These are phyloP conservation scores for Acer negundo DNA, from an alignment of 345 rosid genomes.

Conservation along the genomic window DNA sequence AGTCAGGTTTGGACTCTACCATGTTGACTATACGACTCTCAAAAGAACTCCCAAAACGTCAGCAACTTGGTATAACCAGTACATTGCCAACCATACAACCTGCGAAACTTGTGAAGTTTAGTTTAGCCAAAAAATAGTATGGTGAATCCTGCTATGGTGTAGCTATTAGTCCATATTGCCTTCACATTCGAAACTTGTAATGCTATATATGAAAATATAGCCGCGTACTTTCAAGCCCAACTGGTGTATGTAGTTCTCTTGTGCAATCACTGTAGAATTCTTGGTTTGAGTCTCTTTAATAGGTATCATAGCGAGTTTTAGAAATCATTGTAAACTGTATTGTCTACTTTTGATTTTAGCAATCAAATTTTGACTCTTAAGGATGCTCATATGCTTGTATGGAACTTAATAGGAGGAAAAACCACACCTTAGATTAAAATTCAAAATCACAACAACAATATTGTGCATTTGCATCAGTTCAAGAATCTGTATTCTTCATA, in stretches of 20 bases:
- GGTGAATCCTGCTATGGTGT: neutral
- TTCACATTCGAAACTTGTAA: neutral
- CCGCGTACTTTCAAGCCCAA: neutral
- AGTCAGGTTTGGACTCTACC: conserved; percentile 12
- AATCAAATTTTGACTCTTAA: no score
- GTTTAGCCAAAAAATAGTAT: neutral
- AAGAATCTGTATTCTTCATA: no score
- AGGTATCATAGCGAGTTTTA: no score
- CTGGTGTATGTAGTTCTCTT: neutral
- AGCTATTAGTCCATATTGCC: neutral
- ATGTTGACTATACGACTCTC: conserved; percentile 13
- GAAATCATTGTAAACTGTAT: no score
- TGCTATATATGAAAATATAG: neutral
- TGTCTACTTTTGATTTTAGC: no score
- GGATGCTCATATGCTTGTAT: no score
- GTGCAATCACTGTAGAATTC: no score
- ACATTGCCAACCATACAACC: conserved; percentile 5
- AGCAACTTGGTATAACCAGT: conserved; percentile 13
- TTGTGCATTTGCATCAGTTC: no score
- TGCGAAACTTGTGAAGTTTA: neutral
- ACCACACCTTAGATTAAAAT: no score
- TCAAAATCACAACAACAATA: no score
- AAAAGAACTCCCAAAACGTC: conserved; percentile 7
- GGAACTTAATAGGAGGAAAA: no score
- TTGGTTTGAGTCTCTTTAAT: no score